Conservation (phyloP, 2,329 filamentous ascomycete species). For the Rhinocladiella similis region DNA sequence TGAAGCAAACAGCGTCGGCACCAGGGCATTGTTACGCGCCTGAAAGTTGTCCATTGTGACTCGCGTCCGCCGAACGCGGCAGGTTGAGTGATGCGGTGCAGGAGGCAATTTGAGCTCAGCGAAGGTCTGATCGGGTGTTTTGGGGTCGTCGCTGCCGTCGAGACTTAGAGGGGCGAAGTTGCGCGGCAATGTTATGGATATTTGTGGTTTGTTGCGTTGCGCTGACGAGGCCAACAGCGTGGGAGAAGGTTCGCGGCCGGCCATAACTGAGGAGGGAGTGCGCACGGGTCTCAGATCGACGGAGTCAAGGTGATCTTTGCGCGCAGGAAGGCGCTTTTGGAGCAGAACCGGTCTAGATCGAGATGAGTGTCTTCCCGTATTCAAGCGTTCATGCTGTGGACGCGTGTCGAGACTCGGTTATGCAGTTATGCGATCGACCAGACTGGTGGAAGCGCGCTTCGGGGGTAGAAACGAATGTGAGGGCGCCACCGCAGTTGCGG, state of each 20-base stretch:
- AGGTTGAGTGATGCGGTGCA: constrained; percentile 45
- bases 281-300: neutral
- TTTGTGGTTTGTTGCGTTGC: constrained; percentile 39
- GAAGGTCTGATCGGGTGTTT: constrained; percentile 44
- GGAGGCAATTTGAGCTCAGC: constrained; percentile 43
- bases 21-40: constrained; percentile 36
- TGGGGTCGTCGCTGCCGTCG: constrained; percentile 39
- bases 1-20: constrained; percentile 30
- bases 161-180: constrained; percentile 45
- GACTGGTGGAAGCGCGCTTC: constrained; percentile 5
- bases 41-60: constrained; percentile 38
- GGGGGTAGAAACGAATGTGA: neutral
- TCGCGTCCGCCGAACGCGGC: constrained; percentile 41
- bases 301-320: constrained; percentile 2
- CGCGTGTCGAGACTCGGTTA: constrained; percentile 16
- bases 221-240: constrained; percentile 29
- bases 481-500: neutral
- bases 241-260: constrained; percentile 25
- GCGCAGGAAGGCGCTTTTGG: constrained; percentile 11
- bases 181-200: constrained; percentile 49
- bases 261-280: constrained; percentile 14
- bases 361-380: constrained; percentile 4
- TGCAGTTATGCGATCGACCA: constrained; percentile 22
- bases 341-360: constrained; percentile 14
- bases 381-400: constrained; percentile 23